Base-by-base conservation (phyloP, 331 rosid genomes). In the Erythrophleum ivorense region DNA sequence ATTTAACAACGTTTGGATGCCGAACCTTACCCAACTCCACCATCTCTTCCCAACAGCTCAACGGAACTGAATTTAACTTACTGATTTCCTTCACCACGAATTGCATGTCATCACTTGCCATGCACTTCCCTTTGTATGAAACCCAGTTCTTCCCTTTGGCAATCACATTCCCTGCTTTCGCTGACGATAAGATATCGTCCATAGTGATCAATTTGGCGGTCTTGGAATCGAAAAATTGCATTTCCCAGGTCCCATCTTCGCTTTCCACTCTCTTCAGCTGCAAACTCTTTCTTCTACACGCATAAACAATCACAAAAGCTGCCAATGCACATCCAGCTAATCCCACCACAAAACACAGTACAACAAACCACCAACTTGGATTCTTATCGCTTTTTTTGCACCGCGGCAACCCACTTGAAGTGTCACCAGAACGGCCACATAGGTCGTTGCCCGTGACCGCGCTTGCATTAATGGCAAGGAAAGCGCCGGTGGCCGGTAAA, bases 371-470 rank as follows among this genome's bases (percentile, higher is more conserved):
- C 92, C 92, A 88, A 1, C 84, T 55, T 4, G 62, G 80, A 46
- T 75, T 88, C 75, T 31, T 84, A 0, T 59, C 31, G 18, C n/a
- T 16, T 36, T 45, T 60, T 72, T 84, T 80, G 85, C 99, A 96
- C 14, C 79, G 88, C 3, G 94, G 99, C 60, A 96, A 88, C n/a
- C 87, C 88, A 38, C 80, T 88, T 3, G 86, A 71, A 5, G 19
- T 21, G 13, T 84, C 89, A 14, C 80, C 33, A 34, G 87, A 68
- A 9, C 79, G 52, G 29, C 90, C 81, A 19, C 99, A 96, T 3
- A 96, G 97, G 74, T 81, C 19, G 80, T 96, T 96, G 0, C 98
- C 99, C 7, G 86, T 69, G 43, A 96, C 90, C 0, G 97, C 91
- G 80, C 94, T 94, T 0, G 90, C 84, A 31, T 96, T 91, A 36